A percentile compares a stretch with the other conserved stretches of the same genome.
Conservation (phyloP, 2,329 filamentous ascomycete species). For the Pseudocercospora vitis region DNA sequence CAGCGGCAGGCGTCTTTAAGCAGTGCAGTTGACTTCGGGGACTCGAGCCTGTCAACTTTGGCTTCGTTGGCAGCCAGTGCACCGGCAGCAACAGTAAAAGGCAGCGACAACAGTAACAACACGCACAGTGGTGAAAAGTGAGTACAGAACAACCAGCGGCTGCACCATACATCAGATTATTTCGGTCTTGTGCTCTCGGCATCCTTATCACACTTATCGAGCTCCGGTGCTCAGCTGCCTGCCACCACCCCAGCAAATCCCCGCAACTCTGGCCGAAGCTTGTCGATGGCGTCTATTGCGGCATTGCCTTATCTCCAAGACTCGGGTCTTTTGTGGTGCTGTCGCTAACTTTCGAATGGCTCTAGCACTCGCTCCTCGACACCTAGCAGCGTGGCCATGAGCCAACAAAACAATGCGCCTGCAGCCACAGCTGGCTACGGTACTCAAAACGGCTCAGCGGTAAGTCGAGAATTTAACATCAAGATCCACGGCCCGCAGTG, state of each 20-base stretch:
- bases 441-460: conserved; percentile 57
- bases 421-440: conserved; percentile 62
- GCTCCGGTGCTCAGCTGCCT: conserved; percentile 6
- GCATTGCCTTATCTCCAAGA: conserved; percentile 3
- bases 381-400: conserved; percentile 37
- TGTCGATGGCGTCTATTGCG: no score
- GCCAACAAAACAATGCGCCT: conserved; percentile 64
- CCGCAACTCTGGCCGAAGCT: background rate
- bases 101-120: conserved; percentile 13
- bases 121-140: conserved; percentile 17
- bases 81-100: conserved; percentile 22
- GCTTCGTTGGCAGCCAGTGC: conserved; percentile 31
- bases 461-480: conserved; percentile 47
- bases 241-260: background rate
- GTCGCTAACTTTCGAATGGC: conserved; percentile 4
- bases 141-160: conserved; percentile 6
- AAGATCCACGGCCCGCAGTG: background rate
- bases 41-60: conserved; percentile 38
- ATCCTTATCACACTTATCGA: background rate
- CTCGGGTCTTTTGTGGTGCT: background rate
- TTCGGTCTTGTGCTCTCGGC: no score
- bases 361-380: conserved; percentile 33
- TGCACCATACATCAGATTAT: no score
- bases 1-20: conserved; percentile 17
- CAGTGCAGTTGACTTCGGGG: conserved; percentile 11